Evolutionary conservation across 768 basidiomycete genomes (phyloP).

Genomic region (Rhodotorula toruloides): DNA sequence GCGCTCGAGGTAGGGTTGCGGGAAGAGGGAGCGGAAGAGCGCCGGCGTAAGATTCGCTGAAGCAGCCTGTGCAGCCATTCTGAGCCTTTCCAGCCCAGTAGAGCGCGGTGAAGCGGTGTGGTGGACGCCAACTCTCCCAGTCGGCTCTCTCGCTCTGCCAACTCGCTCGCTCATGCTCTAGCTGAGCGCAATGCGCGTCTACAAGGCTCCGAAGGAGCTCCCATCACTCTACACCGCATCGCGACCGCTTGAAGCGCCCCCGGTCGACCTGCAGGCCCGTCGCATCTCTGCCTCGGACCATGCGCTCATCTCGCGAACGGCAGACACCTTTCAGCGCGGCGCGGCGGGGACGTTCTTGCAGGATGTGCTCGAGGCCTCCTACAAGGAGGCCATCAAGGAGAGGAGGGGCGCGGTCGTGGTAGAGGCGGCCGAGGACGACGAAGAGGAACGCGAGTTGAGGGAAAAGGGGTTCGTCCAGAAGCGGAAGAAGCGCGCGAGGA

Average conservation of each 20-base stretch:
- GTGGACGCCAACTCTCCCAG: background rate
- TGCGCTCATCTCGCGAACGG: background rate
- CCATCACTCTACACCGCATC: constrained; percentile 5
- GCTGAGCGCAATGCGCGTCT: background rate
- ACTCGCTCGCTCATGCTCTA: background rate
- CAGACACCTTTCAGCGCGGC: background rate
- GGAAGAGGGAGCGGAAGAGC: constrained; percentile 76
- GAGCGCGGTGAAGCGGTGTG: background rate
- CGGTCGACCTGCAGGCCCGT: background rate
- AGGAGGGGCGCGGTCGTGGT: background rate
- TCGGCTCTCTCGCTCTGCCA: background rate
- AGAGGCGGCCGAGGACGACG: background rate
- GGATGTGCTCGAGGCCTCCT: background rate
- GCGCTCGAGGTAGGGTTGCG: constrained; percentile 75
- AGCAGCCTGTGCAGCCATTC: too few species aligned
- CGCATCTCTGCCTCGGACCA: background rate
- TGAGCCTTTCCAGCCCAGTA: background rate
- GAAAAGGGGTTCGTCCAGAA: background rate
- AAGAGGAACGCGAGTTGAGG: background rate
- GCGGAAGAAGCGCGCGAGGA: background rate
- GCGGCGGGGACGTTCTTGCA: background rate
- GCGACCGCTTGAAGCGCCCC: background rate
- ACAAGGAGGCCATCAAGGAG: background rate
- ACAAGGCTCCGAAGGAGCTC: background rate
- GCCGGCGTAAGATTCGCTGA: constrained; percentile 17